Percentiles rank a stretch among this genome's conserved stretches.
These are phyloP conservation scores for Tolypocladium paradoxum DNA, from an alignment of 2,329 filamentous ascomycete species.

Conservation along the genomic window DNA sequence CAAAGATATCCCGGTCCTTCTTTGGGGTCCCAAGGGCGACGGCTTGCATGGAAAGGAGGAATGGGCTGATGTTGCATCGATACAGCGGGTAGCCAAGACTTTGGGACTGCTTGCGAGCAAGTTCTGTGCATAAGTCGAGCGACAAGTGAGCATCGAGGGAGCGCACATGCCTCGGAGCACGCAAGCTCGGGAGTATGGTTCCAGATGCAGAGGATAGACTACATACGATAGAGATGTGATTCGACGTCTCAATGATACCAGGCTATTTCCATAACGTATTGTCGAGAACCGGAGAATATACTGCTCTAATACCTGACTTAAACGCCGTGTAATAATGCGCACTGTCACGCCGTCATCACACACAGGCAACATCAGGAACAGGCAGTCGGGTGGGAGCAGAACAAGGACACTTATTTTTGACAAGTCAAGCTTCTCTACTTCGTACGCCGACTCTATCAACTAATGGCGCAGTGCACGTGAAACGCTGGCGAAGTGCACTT, in stretches of 20 bases:
- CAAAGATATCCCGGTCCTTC: slow-evolving; percentile 31
- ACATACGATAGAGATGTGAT: neutral
- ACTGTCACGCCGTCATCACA: too few relatives aligned
- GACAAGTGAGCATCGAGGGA: neutral
- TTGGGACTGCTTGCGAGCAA: slow-evolving; percentile 14
- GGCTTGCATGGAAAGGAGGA: slow-evolving; percentile 40
- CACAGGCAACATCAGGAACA: too few relatives aligned
- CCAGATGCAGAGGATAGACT: neutral
- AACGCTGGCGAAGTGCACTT: too few relatives aligned
- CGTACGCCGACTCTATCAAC: too few relatives aligned
- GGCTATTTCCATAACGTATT: neutral
- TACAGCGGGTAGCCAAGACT: slow-evolving; percentile 20
- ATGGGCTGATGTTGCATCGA: slow-evolving; percentile 33
- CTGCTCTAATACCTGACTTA: neutral
- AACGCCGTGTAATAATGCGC: neutral
- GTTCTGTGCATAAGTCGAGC: slow-evolving; percentile 14
- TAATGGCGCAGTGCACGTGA: too few relatives aligned
- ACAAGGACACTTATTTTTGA: too few relatives aligned
- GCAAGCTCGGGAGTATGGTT: neutral
- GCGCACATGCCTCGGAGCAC: too few relatives aligned
- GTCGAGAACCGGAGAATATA: neutral
- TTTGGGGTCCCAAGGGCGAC: slow-evolving; percentile 36
- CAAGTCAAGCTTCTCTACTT: too few relatives aligned
- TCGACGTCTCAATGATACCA: neutral
- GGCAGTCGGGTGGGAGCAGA: too few relatives aligned